Conservation (phyloP, 768 basidiomycete species). For the Obba rivulosa region DNA sequence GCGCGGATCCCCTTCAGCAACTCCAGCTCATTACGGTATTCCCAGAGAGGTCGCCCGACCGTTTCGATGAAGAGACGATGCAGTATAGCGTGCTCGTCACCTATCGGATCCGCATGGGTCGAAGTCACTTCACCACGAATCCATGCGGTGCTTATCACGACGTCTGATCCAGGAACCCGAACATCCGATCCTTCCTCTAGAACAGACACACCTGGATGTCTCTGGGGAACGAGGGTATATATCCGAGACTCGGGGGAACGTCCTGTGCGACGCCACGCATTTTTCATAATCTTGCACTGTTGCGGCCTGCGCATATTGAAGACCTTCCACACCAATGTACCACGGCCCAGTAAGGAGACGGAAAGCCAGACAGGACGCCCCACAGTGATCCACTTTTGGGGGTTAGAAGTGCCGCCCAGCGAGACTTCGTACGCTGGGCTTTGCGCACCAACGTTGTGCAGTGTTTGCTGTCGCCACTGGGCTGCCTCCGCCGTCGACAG, state of each 20-base stretch:
- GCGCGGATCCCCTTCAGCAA: not conserved
- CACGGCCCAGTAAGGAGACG: conserved; percentile 12
- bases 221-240: not conserved
- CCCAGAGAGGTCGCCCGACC: not conserved
- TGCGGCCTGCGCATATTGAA: not conserved
- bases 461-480: not conserved
- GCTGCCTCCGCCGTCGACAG: not conserved
- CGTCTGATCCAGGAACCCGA: too few species aligned
- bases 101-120: too few species aligned
- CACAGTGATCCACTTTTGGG: conserved; percentile 1
- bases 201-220: too few species aligned
- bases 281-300: conserved; percentile 3
- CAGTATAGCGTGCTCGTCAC: not conserved
- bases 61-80: not conserved
- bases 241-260: not conserved
- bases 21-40: not conserved
- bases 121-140: too few species aligned
- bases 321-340: conserved; percentile 11
- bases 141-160: too few species aligned
- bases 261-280: conserved; percentile 1
- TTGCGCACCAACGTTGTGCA: too few species aligned
- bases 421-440: too few species aligned
- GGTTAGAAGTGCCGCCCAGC: too few species aligned
- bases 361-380: conserved; percentile 6
- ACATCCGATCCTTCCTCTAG: too few species aligned